phyloP scores from a whole-genome alignment of 805 yeast genomes.

The Kluyveromyces nonfermentans region DNA sequence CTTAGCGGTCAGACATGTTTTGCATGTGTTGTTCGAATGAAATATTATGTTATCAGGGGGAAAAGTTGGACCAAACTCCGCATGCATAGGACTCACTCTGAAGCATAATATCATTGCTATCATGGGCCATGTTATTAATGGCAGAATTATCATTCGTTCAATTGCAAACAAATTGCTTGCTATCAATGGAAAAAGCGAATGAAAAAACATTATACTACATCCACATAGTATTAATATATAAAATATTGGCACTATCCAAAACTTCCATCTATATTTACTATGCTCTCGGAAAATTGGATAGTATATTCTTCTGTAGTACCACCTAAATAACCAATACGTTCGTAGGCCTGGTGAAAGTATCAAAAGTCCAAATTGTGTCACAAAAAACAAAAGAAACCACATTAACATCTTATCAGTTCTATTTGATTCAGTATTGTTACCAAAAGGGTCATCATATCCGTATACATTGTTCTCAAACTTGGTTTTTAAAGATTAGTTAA shows the following conservation, averaged over 20 bases:
- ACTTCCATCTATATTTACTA: slow-evolving; percentile 19
- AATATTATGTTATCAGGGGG: slow-evolving; percentile 45
- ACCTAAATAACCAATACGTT: slow-evolving; percentile 12
- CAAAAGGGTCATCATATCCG: not conserved
- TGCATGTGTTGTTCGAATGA: slow-evolving; percentile 39
- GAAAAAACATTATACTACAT: slow-evolving; percentile 13
- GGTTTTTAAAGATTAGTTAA: no score
- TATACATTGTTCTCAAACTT: no score
- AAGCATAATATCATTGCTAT: slow-evolving; percentile 12
- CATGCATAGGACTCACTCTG: not conserved
- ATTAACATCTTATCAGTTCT: not conserved
- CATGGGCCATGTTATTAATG: slow-evolving; percentile 12
- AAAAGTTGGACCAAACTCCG: slow-evolving; percentile 12
- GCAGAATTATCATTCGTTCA: slow-evolving; percentile 21
- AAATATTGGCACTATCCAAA: slow-evolving; percentile 22
- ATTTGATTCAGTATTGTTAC: not conserved
- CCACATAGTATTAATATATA: slow-evolving; percentile 18
- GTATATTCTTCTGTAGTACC: slow-evolving; percentile 20
- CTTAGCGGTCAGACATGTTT: slow-evolving; percentile 52
- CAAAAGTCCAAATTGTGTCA: slow-evolving; percentile 14
- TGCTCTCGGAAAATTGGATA: slow-evolving; percentile 19
- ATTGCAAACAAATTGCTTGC: slow-evolving; percentile 6
- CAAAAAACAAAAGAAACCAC: slow-evolving; percentile 5
- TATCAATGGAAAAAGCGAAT: slow-evolving; percentile 10
- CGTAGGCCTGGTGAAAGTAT: slow-evolving; percentile 22